Percentiles rank a stretch among this genome's conserved stretches.
These are phyloP conservation scores for Pythium plurisporium DNA, from an alignment of 352 stramenopile genomes.

Conservation along the genomic window DNA sequence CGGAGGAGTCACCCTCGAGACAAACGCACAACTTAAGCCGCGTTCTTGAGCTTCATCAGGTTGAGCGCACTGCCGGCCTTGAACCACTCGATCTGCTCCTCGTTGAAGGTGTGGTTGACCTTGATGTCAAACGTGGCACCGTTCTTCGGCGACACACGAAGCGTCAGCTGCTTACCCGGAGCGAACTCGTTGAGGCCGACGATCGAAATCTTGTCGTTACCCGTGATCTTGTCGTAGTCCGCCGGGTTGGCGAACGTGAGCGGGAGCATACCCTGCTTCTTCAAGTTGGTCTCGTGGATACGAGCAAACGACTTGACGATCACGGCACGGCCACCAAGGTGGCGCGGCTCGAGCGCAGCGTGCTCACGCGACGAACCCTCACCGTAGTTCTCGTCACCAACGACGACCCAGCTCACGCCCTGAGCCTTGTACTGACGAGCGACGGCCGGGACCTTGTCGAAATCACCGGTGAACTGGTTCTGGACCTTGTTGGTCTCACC, in stretches of 20 bases:
- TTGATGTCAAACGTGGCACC: slow-evolving; percentile 82
- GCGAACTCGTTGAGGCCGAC: slow-evolving; percentile 79
- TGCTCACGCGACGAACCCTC: slow-evolving; percentile 92
- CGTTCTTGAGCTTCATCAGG: slow-evolving; percentile 92
- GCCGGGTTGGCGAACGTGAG: slow-evolving; percentile 89
- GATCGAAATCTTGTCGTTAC: slow-evolving; percentile 91
- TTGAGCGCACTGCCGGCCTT: slow-evolving; percentile 92
- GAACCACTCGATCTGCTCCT: slow-evolving; percentile 95
- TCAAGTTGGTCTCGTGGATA: slow-evolving; percentile 95
- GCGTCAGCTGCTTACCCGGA: slow-evolving; percentile 82
- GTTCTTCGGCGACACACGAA: slow-evolving; percentile 69
- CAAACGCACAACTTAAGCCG: slow-evolving; percentile 19
- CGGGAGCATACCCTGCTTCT: slow-evolving; percentile 94
- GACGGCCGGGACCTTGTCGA: slow-evolving; percentile 87
- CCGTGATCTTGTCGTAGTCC: slow-evolving; percentile 92
- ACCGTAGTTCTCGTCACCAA: slow-evolving; percentile 94
- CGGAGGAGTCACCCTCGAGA: not conserved
- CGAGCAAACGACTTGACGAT: slow-evolving; percentile 93
- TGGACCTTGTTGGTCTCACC: slow-evolving; percentile 90
- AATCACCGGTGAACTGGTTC: slow-evolving; percentile 87
- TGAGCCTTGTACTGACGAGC: slow-evolving; percentile 90
- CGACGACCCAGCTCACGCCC: slow-evolving; percentile 88
- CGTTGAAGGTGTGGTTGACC: slow-evolving; percentile 94
- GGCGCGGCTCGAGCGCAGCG: slow-evolving; percentile 88
- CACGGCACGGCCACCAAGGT: slow-evolving; percentile 88